A percentile compares a stretch with the other conserved stretches of the same genome.
Evolutionary conservation across 2,329 filamentous ascomycete species (phyloP).

Genomic region (Fusarium sp.): DNA sequence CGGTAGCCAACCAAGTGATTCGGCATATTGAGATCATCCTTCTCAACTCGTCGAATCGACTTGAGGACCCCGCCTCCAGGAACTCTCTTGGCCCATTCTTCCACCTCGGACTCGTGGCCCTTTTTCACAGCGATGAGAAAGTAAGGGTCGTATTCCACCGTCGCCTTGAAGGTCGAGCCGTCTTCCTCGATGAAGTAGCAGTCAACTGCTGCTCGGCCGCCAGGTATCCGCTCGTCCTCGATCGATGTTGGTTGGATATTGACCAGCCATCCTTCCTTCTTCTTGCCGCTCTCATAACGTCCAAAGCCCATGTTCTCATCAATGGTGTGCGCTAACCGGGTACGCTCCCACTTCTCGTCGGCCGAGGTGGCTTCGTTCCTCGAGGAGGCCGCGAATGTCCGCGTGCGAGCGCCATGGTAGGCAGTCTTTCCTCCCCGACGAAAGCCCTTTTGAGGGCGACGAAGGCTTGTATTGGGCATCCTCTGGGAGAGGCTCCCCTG

Average conservation of each 20-base stretch:
- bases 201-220: slow-evolving; percentile 90
- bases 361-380: slow-evolving; percentile 88
- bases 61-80: slow-evolving; percentile 85
- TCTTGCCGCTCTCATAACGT: slow-evolving; percentile 88
- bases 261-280: slow-evolving; percentile 89
- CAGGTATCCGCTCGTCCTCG: slow-evolving; percentile 84
- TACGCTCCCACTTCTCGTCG: slow-evolving; percentile 92
- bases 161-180: slow-evolving; percentile 92
- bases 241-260: slow-evolving; percentile 93
- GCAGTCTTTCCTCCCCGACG: slow-evolving; percentile 76
- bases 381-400: slow-evolving; percentile 83
- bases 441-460: slow-evolving; percentile 73
- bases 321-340: slow-evolving; percentile 84
- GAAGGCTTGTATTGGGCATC: slow-evolving; percentile 71
- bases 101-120: slow-evolving; percentile 90
- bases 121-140: slow-evolving; percentile 92
- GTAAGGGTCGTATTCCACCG: slow-evolving; percentile 95
- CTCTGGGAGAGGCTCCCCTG: slow-evolving; percentile 24
- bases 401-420: slow-evolving; percentile 77
- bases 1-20: slow-evolving; percentile 95
- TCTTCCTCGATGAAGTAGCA: slow-evolving; percentile 97
- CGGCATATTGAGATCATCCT: slow-evolving; percentile 94
- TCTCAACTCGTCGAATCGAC: slow-evolving; percentile 80
- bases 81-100: slow-evolving; percentile 91
- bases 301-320: slow-evolving; percentile 96